These are phyloP conservation scores for Boletus edulis DNA, from an alignment of 768 basidiomycete genomes.

Conservation along the genomic window DNA sequence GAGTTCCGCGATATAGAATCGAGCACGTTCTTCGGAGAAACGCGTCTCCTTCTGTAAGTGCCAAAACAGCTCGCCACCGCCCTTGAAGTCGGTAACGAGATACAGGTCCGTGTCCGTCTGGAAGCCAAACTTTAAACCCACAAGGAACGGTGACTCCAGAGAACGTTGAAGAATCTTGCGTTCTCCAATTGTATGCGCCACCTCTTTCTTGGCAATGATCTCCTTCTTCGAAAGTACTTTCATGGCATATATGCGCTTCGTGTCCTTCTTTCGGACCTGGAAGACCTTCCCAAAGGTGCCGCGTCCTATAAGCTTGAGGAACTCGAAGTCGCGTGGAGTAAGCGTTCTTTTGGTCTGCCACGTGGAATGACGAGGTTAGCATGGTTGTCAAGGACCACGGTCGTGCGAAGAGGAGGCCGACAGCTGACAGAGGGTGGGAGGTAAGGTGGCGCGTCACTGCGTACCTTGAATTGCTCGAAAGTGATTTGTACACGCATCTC, in stretches of 20 bases:
- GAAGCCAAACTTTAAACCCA: conserved; percentile 97
- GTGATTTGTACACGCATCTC: conserved; percentile 95
- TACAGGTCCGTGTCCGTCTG: conserved; percentile 95
- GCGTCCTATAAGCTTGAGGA: conserved; percentile 96
- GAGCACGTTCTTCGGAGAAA: conserved; percentile 89
- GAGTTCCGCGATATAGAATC: conserved; percentile 96
- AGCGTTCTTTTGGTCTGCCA: conserved; percentile 78
- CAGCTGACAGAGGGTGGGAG: conserved; percentile 27
- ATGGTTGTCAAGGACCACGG: conserved; percentile 18
- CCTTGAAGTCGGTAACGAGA: conserved; percentile 98
- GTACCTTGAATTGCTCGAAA: conserved; percentile 86
- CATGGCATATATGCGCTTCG: conserved; percentile 99
- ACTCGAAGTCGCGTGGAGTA: conserved; percentile 96
- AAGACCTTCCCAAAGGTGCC: conserved; percentile 99
- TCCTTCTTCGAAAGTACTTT: conserved; percentile 99
- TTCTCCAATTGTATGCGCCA: conserved; percentile 98
- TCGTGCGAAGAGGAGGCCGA: conserved; percentile 24
- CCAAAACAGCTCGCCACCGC: conserved; percentile 98
- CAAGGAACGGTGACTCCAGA: conserved; percentile 92
- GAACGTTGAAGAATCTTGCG: conserved; percentile 97
- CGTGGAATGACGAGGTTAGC: conserved; percentile 17
- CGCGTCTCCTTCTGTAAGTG: conserved; percentile 95
- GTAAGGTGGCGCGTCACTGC: conserved; percentile 14
- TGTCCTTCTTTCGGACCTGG: conserved; percentile 98
- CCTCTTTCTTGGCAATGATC: conserved; percentile 98